Percentiles rank a stretch among this genome's conserved stretches.
Conservation (phyloP, 352 stramenopile genomes). For the Phytophthora macrochlamydospora region DNA sequence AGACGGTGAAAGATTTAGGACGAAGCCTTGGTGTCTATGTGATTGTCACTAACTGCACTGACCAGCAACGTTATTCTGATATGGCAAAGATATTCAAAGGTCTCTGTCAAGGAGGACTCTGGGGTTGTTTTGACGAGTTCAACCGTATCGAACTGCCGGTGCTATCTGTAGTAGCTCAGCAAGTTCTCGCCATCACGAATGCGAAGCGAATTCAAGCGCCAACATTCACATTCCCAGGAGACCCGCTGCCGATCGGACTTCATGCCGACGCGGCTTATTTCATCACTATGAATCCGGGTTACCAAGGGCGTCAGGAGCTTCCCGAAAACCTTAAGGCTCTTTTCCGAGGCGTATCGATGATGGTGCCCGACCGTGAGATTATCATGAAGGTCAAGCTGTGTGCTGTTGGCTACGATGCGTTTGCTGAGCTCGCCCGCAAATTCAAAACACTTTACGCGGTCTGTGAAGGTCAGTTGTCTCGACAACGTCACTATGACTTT, state of each 20-base stretch:
- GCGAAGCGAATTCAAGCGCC: constrained; percentile 59
- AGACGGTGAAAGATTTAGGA: constrained; percentile 92
- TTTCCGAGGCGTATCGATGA: constrained; percentile 96
- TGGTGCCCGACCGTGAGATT: constrained; percentile 96
- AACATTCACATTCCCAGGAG: constrained; percentile 72
- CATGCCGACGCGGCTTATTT: constrained; percentile 80
- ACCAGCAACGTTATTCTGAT: constrained; percentile 91
- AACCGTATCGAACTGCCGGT: constrained; percentile 94
- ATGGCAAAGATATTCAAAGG: constrained; percentile 95
- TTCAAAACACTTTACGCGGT: constrained; percentile 96
- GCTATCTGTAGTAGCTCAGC: constrained; percentile 92
- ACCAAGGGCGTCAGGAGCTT: constrained; percentile 91
- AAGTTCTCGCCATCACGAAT: constrained; percentile 89
- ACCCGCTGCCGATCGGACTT: constrained; percentile 59
- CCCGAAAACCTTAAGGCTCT: constrained; percentile 93
- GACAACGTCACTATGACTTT: constrained; percentile 96
- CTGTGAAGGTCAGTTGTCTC: constrained; percentile 93
- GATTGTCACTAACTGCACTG: constrained; percentile 94
- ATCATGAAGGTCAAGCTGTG: constrained; percentile 96
- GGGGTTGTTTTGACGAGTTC: constrained; percentile 94
- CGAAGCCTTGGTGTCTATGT: constrained; percentile 91
- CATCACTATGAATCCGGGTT: constrained; percentile 96
- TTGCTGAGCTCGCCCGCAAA: constrained; percentile 94
- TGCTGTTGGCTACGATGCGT: constrained; percentile 90
- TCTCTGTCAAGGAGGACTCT: constrained; percentile 91